phyloP scores from a whole-genome alignment of 345 rosid species.

The Hevea brasiliensis region DNA sequence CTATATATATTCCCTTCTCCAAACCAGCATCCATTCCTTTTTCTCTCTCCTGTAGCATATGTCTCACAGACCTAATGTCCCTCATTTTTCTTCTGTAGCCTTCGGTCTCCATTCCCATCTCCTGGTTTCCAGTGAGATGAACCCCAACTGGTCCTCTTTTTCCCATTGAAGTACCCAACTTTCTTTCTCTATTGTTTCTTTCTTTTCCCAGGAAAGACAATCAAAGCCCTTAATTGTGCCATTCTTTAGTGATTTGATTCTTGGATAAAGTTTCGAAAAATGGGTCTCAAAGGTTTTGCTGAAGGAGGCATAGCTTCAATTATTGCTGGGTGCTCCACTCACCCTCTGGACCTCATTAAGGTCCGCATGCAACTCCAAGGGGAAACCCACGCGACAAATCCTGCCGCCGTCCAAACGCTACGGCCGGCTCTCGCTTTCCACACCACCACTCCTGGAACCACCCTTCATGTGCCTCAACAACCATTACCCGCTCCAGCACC shows the following conservation, averaged over 20 bases:
- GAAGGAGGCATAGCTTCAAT: no score
- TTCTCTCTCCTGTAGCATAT: slow-evolving; percentile 35
- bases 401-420: slow-evolving; percentile 33
- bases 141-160: slow-evolving; percentile 47
- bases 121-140: no score
- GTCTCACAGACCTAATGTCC: slow-evolving; percentile 76
- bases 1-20: not conserved
- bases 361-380: slow-evolving; percentile 91
- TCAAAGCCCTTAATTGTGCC: not conserved
- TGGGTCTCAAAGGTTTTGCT: slow-evolving; percentile 85
- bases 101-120: slow-evolving; percentile 69
- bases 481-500: slow-evolving; percentile 13
- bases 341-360: slow-evolving; percentile 78
- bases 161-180: not conserved
- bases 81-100: slow-evolving; percentile 70
- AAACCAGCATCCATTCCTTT: not conserved
- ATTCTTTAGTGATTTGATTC: not conserved
- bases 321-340: no score
- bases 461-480: no score
- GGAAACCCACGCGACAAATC: slow-evolving; percentile 36
- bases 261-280: slow-evolving; percentile 1
- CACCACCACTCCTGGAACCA: no score
- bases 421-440: slow-evolving; percentile 73
- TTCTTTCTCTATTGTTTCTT: not conserved
- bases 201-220: not conserved